Base-by-base conservation (phyloP, 257 asterid species). In the Plantago ovata region DNA sequence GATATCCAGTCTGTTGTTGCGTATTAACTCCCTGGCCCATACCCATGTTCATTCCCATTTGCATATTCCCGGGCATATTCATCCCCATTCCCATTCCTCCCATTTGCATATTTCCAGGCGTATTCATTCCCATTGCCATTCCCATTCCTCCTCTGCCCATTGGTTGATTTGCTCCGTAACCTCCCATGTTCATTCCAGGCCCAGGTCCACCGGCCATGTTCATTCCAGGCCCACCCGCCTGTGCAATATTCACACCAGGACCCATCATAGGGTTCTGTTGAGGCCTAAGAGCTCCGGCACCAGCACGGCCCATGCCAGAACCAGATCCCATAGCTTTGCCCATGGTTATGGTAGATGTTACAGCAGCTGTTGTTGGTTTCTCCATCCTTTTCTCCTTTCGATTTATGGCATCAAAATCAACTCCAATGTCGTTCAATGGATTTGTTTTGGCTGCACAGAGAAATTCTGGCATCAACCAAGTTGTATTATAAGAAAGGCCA, bases 271-370 rank as follows among this genome's bases (percentile, higher is more conserved):
- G 70, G 72, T 79, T 89, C 51, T 78, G 67, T 7, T 74, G 66
- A 38, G 97, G 82, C 80, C 95, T 79, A 36, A 84, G 70, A 58
- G 67, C 79, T 67, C 80, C 69, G 0, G 90, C 92, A 72, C 96
- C 95, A 67, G 85, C 87, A 41, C 90, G 88, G 33, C 96, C 99
- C 42, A 86, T 65, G 43, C 99, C 99, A 59, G 97, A 82, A 72
- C 99, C 97, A 16, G 90, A 77, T 48, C 99, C 99, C 99, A 93
- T 93, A 41, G 97, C 97, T 77, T 89, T 86, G 49, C 99, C 99
- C 97, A 93, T 89, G 58, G 73, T 79, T 39, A 89, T 58, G 9
- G 84, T 93, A 21, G 99, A 89, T 46, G 81, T 77, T 36, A 62
- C 80, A 4, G 86, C 39, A 42, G 84, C 36, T 12, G 84, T 68